These are phyloP conservation scores for Nicotiana undulata DNA, from an alignment of 257 asterid species.

Conservation along the genomic window DNA sequence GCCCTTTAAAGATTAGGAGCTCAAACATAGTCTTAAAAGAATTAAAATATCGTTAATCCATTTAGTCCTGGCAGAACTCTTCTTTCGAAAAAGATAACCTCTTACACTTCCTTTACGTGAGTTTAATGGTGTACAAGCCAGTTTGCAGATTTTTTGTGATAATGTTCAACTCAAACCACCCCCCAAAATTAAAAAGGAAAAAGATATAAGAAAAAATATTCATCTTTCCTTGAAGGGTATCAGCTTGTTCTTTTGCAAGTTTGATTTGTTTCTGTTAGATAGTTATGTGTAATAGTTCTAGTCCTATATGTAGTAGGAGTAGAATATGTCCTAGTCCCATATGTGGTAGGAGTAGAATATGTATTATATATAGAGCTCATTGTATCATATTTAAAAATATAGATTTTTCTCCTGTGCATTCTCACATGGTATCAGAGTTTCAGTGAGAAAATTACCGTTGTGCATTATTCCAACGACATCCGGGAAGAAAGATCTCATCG, in stretches of 20 bases:
- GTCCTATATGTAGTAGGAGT: too few relatives aligned
- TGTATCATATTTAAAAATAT: too few relatives aligned
- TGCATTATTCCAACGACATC: too few relatives aligned
- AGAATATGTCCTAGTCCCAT: too few relatives aligned
- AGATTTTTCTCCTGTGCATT: too few relatives aligned
- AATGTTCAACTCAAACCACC: neutral
- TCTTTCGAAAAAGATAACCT: neutral
- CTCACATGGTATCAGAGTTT: too few relatives aligned
- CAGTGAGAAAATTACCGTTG: too few relatives aligned
- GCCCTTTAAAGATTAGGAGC: neutral
- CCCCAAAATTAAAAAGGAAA: neutral
- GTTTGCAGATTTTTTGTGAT: neutral
- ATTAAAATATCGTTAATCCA: neutral
- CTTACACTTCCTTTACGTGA: neutral
- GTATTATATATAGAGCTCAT: too few relatives aligned
- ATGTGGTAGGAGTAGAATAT: too few relatives aligned
- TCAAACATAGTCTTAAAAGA: neutral
- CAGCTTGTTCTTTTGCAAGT: slow-evolving; percentile 2
- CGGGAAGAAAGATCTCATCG: too few relatives aligned
- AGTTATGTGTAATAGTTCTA: too few relatives aligned
- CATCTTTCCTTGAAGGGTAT: neutral
- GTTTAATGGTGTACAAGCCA: neutral
- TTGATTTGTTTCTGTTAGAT: slow-evolving; percentile 12
- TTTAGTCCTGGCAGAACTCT: slow-evolving; percentile 5
- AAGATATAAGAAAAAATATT: neutral